phyloP scores from a whole-genome alignment of 2,329 filamentous ascomycete genomes.

The Trichoderma koningiopsis region DNA sequence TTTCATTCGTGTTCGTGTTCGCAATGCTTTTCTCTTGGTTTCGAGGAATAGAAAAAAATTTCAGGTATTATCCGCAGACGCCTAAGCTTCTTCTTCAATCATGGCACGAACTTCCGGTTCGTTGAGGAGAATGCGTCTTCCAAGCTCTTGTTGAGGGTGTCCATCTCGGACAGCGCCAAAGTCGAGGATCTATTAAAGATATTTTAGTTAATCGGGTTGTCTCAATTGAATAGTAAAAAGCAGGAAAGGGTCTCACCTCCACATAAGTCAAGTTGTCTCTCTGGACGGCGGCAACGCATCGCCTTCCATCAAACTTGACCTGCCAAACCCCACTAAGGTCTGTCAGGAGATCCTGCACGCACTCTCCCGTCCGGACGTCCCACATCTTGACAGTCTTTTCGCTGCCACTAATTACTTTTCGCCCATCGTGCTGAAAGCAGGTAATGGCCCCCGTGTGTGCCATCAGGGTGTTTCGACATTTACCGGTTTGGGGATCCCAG shows the following conservation, averaged over 20 bases:
- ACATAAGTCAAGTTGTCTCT: slow-evolving; percentile 91
- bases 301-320: slow-evolving; percentile 92
- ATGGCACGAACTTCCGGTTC: slow-evolving; percentile 55
- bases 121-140: slow-evolving; percentile 73
- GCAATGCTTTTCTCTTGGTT: not conserved
- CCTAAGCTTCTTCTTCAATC: slow-evolving; percentile 48
- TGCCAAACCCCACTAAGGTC: slow-evolving; percentile 98
- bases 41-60: not conserved
- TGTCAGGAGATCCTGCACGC: slow-evolving; percentile 87
- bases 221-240: not conserved
- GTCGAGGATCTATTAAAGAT: slow-evolving; percentile 75
- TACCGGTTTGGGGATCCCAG: slow-evolving; percentile 92
- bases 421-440: slow-evolving; percentile 95
- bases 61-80: not conserved
- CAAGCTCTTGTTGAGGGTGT: slow-evolving; percentile 73
- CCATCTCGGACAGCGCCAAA: slow-evolving; percentile 94
- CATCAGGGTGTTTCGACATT: slow-evolving; percentile 85
- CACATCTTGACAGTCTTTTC: slow-evolving; percentile 98
- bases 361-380: slow-evolving; percentile 91
- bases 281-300: slow-evolving; percentile 96
- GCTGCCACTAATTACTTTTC: slow-evolving; percentile 94
- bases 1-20: slow-evolving; percentile 23
- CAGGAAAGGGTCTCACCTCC: slow-evolving; percentile 67
- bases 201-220: not conserved
- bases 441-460: slow-evolving; percentile 97